phyloP scores from a whole-genome alignment of 176 grass and related monocot species.

The Oryza officinalis region DNA sequence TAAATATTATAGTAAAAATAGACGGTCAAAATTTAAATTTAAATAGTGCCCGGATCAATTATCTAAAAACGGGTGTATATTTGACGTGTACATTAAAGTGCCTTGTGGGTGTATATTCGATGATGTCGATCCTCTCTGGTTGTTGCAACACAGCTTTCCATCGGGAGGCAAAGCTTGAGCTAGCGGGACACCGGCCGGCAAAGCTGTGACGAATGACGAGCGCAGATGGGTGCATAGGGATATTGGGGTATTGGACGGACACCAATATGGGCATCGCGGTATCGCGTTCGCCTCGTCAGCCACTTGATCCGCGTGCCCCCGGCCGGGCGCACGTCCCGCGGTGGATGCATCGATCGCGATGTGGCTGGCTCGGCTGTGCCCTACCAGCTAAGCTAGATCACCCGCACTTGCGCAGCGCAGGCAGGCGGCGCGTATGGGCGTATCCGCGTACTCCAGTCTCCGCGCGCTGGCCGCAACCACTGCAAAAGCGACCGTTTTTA shows the following conservation, averaged over 20 bases:
- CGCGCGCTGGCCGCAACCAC: background rate
- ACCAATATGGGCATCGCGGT: no score
- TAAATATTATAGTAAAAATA: no score
- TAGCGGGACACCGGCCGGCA: background rate
- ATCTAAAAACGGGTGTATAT: no score
- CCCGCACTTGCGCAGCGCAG: no score
- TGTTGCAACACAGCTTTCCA: background rate
- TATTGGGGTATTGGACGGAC: background rate
- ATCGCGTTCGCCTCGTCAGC: background rate
- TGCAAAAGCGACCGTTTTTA: background rate
- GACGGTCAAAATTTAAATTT: no score
- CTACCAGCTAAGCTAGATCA: no score
- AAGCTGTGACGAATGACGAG: background rate
- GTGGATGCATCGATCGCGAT: background rate
- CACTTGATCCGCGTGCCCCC: background rate
- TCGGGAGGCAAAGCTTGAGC: background rate
- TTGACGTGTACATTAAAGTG: background rate
- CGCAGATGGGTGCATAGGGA: background rate
- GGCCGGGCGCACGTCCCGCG: background rate
- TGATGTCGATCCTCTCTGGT: no score
- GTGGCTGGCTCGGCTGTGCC: no score
- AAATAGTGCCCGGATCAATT: no score
- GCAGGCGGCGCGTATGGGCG: background rate
- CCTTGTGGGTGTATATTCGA: no score
- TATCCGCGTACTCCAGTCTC: no score